These are phyloP conservation scores for Leersia perrieri DNA, from an alignment of 176 grass and related monocot genomes.

Conservation along the genomic window DNA sequence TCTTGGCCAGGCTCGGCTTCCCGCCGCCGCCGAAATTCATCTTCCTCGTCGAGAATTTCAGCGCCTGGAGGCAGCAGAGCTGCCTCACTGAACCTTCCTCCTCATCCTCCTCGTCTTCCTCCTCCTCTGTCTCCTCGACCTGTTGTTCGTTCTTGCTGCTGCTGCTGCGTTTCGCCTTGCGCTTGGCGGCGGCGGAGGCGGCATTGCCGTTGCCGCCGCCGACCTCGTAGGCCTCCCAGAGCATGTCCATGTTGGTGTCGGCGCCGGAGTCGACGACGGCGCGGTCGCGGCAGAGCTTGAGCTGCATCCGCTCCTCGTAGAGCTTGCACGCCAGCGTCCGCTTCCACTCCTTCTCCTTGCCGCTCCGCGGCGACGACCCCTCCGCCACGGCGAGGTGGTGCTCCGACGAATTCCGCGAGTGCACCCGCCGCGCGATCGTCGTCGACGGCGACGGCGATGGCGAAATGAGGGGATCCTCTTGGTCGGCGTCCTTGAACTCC, in stretches of 20 bases:
- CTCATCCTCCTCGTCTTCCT: conserved; percentile 16
- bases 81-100: conserved; percentile 49
- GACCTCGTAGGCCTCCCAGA: conserved; percentile 95
- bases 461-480: conserved; percentile 23
- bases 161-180: conserved; percentile 29
- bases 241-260: conserved; percentile 93
- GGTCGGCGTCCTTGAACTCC: neutral
- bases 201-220: conserved; percentile 24
- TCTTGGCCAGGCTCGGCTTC: conserved; percentile 71
- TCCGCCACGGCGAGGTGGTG: conserved; percentile 53
- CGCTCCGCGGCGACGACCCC: conserved; percentile 48
- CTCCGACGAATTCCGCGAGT: conserved; percentile 42
- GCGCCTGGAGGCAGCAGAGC: conserved; percentile 84
- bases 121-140: neutral
- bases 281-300: conserved; percentile 55
- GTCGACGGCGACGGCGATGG: conserved; percentile 36
- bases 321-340: conserved; percentile 87
- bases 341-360: conserved; percentile 91
- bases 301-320: conserved; percentile 83
- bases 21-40: conserved; percentile 79
- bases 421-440: conserved; percentile 43
- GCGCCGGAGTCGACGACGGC: conserved; percentile 50
- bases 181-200: neutral
- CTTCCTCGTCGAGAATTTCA: conserved; percentile 82
- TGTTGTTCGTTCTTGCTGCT: conserved; percentile 15